Base-by-base conservation (phyloP, 176 grass and related monocot genomes). In the Chloris gayana region DNA sequence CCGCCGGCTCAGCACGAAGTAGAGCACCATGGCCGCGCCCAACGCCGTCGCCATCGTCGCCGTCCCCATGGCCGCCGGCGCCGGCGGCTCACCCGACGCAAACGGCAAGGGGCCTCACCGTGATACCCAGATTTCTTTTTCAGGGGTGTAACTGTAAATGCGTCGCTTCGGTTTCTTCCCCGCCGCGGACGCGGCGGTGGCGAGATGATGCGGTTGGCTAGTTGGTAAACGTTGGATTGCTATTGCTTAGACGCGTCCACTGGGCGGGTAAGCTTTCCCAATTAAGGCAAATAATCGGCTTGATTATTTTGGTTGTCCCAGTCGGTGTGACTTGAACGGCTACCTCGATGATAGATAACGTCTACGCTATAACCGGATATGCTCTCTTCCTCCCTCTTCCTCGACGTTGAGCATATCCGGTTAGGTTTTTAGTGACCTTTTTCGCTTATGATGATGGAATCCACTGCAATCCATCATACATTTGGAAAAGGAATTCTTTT, bases 1-100 rank as follows among this genome's bases (percentile, higher is more conserved):
- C 58, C 90, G 72, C 84, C 96, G 77, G 59, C 75, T 89, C 65
- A 98, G 80, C 44, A 98, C 78, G 79, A 89, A 95, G 72, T 98
- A 98, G 15, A 98, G 81, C 46, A 98, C 59, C 74, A 98, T 87
- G 70, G 90, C 96, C 75, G 90, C 89, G 17, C 90, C 96, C 74
- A 94, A 85, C 60, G 96, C 96, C 90, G 96, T 93, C 26, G 90
- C 96, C 88, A 98, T 85, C 82, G 92, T 88, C 82, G 86, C 92
- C 71, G 92, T 98, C 45, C 85, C 92, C 96, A 98, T 98, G 77
- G 77, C 71, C 33, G 14, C 56, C 47, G 45, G 30, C 54, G 25
- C 4, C 27, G 18, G 27, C 37, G 60, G 76, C 42, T 60, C 57
- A 60, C 24, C 64, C 72, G 60, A 76, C 46, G 47, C 59, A 13